phyloP scores from a whole-genome alignment of 2,329 filamentous ascomycete species.

The Fusarium sp. region DNA sequence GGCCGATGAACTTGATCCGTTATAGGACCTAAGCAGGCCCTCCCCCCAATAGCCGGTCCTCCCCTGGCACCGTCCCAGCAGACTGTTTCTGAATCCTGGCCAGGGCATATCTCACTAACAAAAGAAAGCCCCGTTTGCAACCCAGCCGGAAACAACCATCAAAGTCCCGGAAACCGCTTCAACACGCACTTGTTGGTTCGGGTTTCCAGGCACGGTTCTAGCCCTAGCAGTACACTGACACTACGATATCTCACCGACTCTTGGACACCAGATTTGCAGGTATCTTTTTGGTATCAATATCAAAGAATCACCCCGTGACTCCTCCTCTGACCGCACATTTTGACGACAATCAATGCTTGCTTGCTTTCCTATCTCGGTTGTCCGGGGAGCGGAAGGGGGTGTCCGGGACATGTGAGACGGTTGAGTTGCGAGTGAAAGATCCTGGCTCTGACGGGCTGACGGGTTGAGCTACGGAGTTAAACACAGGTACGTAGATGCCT shows the following conservation, averaged over 20 bases:
- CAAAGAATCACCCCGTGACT: conserved; percentile 34
- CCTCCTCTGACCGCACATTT: conserved; percentile 45
- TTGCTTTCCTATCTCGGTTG: conserved; percentile 16
- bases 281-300: conserved; percentile 34
- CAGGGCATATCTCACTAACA: conserved; percentile 24
- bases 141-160: conserved; percentile 40
- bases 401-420: conserved; percentile 37
- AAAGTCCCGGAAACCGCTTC: conserved; percentile 36
- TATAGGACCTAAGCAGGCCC: conserved; percentile 14
- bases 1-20: conserved; percentile 10
- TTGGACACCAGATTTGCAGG: conserved; percentile 17
- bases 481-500: conserved; percentile 8
- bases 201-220: conserved; percentile 29
- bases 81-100: conserved; percentile 13
- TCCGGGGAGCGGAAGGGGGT: conserved; percentile 33
- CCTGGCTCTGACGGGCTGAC: conserved; percentile 11
- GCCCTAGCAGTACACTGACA: conserved; percentile 24
- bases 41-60: conserved; percentile 35
- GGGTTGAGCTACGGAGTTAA: conserved; percentile 26
- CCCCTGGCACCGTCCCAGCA: conserved; percentile 32
- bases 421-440: conserved; percentile 17
- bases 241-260: conserved; percentile 34
- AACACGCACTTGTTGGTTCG: conserved; percentile 26
- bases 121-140: conserved; percentile 31
- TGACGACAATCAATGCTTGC: conserved; percentile 9